A percentile compares a stretch with the other conserved stretches of the same genome.
Evolutionary conservation across 2,329 filamentous ascomycete species (phyloP).

Genomic region (Leptographium procerum): DNA sequence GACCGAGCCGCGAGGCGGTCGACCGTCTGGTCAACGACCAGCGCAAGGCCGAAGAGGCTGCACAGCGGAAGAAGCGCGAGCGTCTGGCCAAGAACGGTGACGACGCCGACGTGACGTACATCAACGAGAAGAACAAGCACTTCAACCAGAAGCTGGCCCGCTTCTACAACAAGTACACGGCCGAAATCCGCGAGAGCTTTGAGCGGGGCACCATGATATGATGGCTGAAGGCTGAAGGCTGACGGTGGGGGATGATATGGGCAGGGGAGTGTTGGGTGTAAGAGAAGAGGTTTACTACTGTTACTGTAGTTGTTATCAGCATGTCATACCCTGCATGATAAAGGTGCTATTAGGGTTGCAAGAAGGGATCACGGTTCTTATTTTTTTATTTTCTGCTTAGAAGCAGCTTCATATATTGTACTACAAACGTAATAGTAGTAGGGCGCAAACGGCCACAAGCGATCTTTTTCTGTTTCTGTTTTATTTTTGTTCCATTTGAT

Average conservation of each 20-base stretch:
- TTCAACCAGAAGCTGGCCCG: constrained; percentile 95
- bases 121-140: constrained; percentile 99
- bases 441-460: neutral
- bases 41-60: constrained; percentile 74
- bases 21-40: constrained; percentile 81
- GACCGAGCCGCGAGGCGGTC: constrained; percentile 74
- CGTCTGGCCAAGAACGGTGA: constrained; percentile 69
- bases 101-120: constrained; percentile 89
- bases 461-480: neutral
- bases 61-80: constrained; percentile 77
- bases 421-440: no score
- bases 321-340: no score
- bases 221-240: no score
- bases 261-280: neutral
- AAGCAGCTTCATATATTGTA: no score
- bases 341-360: neutral
- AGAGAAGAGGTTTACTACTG: no score
- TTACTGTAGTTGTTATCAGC: neutral
- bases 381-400: neutral
- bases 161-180: constrained; percentile 98
- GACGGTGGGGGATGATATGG: neutral
- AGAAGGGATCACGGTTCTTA: neutral
- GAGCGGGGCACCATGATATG: constrained; percentile 75
- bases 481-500: neutral
- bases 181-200: constrained; percentile 93